phyloP scores from a whole-genome alignment of 768 basidiomycete genomes.

The Russula compacta region DNA sequence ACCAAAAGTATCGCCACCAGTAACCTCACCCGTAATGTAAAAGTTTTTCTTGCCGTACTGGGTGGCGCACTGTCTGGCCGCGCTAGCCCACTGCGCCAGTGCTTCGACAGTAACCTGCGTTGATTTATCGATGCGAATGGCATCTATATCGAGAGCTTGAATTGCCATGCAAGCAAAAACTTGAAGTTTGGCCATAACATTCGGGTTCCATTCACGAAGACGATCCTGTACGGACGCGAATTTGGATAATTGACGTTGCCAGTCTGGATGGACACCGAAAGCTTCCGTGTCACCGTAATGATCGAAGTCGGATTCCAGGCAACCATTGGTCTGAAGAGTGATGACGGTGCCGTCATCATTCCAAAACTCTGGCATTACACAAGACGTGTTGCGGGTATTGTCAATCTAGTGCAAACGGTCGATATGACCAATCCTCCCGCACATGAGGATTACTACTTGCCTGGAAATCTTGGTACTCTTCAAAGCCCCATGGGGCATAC shows the following conservation, averaged over 20 bases:
- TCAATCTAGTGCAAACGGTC: slow-evolving; percentile 34
- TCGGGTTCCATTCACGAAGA: slow-evolving; percentile 83
- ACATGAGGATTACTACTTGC: slow-evolving; percentile 30
- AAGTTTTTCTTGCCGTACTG: slow-evolving; percentile 76
- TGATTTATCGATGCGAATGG: slow-evolving; percentile 91
- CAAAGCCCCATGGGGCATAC: slow-evolving; percentile 81
- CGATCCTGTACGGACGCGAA: slow-evolving; percentile 96
- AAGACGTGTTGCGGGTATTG: slow-evolving; percentile 68
- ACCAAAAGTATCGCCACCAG: slow-evolving; percentile 88
- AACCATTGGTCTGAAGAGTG: slow-evolving; percentile 54
- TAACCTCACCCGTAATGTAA: slow-evolving; percentile 88
- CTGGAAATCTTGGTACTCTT: slow-evolving; percentile 74
- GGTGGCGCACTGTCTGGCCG: slow-evolving; percentile 66
- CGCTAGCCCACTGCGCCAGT: slow-evolving; percentile 63
- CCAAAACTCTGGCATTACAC: slow-evolving; percentile 74
- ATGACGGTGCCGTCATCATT: slow-evolving; percentile 60
- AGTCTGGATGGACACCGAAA: slow-evolving; percentile 92
- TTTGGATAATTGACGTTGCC: slow-evolving; percentile 89
- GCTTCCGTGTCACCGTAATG: slow-evolving; percentile 97
- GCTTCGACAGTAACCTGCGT: slow-evolving; percentile 85
- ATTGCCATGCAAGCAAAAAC: slow-evolving; percentile 81
- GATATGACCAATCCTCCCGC: background rate
- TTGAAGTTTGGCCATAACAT: slow-evolving; percentile 69
- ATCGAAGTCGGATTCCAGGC: slow-evolving; percentile 79
- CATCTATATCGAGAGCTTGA: slow-evolving; percentile 83